These are phyloP conservation scores for Sclerotinia spermophila DNA, from an alignment of 2,329 filamentous ascomycete species.

Conservation along the genomic window DNA sequence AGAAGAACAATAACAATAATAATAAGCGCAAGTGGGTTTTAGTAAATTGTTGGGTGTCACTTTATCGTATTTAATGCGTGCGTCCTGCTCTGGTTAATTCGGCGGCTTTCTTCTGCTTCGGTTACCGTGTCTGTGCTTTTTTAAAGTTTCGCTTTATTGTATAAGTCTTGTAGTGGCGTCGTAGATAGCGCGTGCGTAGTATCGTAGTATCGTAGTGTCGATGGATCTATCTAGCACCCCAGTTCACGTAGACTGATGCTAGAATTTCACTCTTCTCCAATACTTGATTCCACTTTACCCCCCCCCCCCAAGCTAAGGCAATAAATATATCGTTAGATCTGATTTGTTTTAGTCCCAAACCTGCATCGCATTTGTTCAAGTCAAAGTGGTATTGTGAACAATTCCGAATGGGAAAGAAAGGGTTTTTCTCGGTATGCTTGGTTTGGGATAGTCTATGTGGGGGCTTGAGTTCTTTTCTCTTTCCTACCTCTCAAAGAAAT, in stretches of 20 bases:
- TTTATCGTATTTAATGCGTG: not conserved
- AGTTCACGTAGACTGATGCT: not conserved
- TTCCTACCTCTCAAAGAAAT: not conserved
- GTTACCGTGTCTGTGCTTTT: slow-evolving; percentile 1
- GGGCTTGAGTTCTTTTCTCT: not conserved
- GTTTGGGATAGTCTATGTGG: not conserved
- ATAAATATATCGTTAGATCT: not conserved
- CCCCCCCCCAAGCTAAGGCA: not conserved
- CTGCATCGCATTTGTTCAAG: not conserved
- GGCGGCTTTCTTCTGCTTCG: not conserved
- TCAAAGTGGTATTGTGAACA: not conserved
- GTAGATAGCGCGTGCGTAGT: not conserved
- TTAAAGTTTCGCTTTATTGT: slow-evolving; percentile 9
- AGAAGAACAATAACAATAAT: too few species aligned
- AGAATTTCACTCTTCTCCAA: not conserved
- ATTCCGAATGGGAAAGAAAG: not conserved
- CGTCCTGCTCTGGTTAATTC: not conserved
- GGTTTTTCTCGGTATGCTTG: not conserved
- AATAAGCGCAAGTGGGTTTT: too few species aligned
- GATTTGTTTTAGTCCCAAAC: not conserved
- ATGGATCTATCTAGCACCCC: not conserved
- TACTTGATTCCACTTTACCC: not conserved
- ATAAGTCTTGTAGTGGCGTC: not conserved
- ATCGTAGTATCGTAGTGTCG: not conserved
- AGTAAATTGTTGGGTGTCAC: not conserved